These are phyloP conservation scores for Umbelopsis ramanniana DNA, from an alignment of 192 early-diverging fungal species.

Conservation along the genomic window DNA sequence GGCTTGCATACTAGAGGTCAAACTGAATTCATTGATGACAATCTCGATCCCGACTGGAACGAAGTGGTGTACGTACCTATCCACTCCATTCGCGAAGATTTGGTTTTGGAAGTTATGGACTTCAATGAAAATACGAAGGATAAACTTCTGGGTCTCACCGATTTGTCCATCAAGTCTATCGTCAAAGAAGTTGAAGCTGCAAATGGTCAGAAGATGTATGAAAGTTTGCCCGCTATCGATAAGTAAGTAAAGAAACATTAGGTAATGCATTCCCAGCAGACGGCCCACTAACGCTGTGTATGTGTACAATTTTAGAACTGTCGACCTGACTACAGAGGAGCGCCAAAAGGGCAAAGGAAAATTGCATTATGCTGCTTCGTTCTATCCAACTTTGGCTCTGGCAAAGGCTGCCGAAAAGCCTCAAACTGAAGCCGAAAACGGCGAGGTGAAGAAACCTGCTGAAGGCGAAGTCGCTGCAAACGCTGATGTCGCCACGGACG, in stretches of 20 bases:
- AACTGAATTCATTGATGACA: constrained; percentile 81
- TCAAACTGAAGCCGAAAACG: constrained; percentile 24
- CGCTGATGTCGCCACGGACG: neutral
- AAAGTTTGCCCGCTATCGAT: constrained; percentile 35
- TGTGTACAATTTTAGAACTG: constrained; percentile 10
- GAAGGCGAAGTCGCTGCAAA: constrained; percentile 9
- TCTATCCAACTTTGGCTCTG: constrained; percentile 39
- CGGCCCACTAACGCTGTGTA: too few relatives aligned
- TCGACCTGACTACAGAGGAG: constrained; percentile 28
- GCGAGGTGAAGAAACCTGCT: constrained; percentile 8
- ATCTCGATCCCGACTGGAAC: constrained; percentile 91
- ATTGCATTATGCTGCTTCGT: constrained; percentile 42
- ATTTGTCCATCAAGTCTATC: constrained; percentile 64
- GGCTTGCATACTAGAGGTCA: constrained; percentile 66
- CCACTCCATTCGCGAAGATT: constrained; percentile 71
- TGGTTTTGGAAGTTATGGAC: constrained; percentile 85
- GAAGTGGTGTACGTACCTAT: constrained; percentile 87
- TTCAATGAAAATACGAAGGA: constrained; percentile 88
- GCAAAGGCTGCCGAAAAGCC: constrained; percentile 24
- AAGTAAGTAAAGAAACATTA: constrained; percentile 29
- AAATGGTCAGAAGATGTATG: constrained; percentile 36
- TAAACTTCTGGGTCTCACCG: constrained; percentile 77
- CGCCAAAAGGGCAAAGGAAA: constrained; percentile 41
- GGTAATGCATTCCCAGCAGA: too few relatives aligned
- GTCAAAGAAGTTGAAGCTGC: constrained; percentile 53